Base-by-base conservation (phyloP, 1,139 yeast species). In the Candida tropicalis region DNA sequence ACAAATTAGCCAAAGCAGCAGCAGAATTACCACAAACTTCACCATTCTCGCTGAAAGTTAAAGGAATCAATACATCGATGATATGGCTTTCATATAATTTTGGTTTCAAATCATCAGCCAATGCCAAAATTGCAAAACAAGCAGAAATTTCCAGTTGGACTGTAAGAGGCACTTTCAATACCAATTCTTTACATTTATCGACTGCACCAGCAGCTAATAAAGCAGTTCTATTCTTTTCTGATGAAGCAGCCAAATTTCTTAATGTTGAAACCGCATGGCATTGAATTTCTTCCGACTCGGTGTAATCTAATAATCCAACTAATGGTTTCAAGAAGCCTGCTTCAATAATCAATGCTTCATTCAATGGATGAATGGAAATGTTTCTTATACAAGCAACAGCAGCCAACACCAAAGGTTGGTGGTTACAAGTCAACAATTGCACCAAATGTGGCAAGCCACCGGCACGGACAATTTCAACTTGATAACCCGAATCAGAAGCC, bases 11-110 rank as follows among this genome's bases (percentile, higher is more conserved):
- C 54, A 93, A 77, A 1, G 99, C 99, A 24, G 99, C 99, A 16
- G 98, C 99, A 3, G 97, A 87, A 64, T 95, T 93, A 44, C 99
- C 99, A 65, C 97, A 95, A 13, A 93, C 98, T 67, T 93, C 99
- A 48, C 93, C 88, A 60, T 91, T 90, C 49, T 80, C 80, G 39
- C 95, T 86, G 55, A 82, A 83, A 3, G 99, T 93, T 62, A 95
- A 77, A 18, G 98, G 98, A 50, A 93, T 85, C 50, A 93, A 78
- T 33, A 90, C 97, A 56, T 88, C 93, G 51, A 91, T 79, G 41
- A 95, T 85, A 43, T 90, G 93, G 55, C 91, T 77, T 50, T 88
- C 88, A 53, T 93, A 80, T 57, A 95, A 75, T 57, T 87, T 86
- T 44, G 87, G 81, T 68, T 93, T 95, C 56, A 95, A 80, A 58